Evolutionary conservation across 495 filamentous ascomycete genomes (phyloP).

Genomic region (Tuber umbilicatum): DNA sequence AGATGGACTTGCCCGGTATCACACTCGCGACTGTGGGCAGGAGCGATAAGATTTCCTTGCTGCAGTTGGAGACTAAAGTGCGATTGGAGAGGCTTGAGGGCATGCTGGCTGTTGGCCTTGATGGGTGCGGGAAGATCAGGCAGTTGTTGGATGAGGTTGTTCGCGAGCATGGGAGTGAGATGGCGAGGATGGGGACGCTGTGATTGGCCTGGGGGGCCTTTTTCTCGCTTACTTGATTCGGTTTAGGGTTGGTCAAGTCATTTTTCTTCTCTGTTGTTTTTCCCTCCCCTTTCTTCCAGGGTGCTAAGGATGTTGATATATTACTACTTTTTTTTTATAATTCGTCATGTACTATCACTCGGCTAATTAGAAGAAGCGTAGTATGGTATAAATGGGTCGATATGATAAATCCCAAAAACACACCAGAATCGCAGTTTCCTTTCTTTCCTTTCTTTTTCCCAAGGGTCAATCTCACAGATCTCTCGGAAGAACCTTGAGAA

Average conservation of each 20-base stretch:
- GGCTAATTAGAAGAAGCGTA: background rate
- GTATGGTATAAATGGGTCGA: background rate
- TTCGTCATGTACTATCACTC: background rate
- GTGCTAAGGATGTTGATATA: background rate
- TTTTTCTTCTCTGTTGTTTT: background rate
- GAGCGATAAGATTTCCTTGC: conserved; percentile 65
- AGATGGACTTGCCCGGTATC: conserved; percentile 80
- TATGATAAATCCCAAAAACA: background rate
- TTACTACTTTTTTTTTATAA: background rate
- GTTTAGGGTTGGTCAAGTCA: background rate
- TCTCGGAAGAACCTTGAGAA: background rate
- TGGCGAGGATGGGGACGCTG: conserved; percentile 55
- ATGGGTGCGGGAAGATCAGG: conserved; percentile 81
- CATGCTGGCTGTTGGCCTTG: conserved; percentile 84
- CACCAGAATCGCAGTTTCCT: background rate
- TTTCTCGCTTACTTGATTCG: background rate
- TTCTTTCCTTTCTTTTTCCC: background rate
- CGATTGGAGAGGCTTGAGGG: conserved; percentile 72
- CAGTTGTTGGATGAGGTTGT: conserved; percentile 68
- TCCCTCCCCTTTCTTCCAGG: background rate
- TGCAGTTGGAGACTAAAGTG: conserved; percentile 78
- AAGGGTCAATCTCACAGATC: background rate
- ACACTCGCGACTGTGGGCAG: conserved; percentile 73
- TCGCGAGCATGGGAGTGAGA: conserved; percentile 56
- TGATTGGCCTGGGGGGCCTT: conserved; percentile 2